Evolutionary conservation across 2,329 filamentous ascomycete genomes (phyloP), one percentile per base, ranked within the genome.

Genomic region (Blumeria graminis): DNA sequence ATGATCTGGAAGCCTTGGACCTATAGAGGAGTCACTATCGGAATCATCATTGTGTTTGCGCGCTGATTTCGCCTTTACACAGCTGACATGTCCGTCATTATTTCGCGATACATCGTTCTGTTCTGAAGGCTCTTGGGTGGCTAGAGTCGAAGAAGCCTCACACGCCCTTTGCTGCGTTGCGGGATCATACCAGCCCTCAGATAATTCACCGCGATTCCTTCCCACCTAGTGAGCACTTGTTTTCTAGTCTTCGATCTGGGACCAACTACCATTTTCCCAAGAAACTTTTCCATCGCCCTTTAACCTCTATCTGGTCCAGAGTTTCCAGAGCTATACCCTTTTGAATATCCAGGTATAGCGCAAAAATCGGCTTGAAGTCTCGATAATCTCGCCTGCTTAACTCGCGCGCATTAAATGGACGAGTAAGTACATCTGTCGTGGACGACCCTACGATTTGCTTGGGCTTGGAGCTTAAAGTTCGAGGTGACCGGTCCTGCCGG

Each of bases 251-350:
- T 22, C n/a, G 10, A 22, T 41, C 36, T 4, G 13, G 10, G 13
- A 48, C 71, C 18, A 38, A 18, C 69, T 75, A 83, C 90, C 92
- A 98, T 73, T 88, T 90, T 3, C 77, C 74, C 11, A 90, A 68
- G 64, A 96, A 98, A 66, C 87, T 90, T 74, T 94, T 94, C 88
- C 90, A 98, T 56, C 90, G 74, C 1, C 89, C 88, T 61, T 76
- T 82, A 0, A 81, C 69, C 66, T 95, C 89, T n/a, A 77, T 75
- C 60, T 86, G 81, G 57, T 80, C 76, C 61, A 96, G 72, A 9
- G 77, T 75, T 16, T 80, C 74, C 1, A 93, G 71, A 56, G 82
- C 71, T 43, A 84, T 75, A 41, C 80, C 74, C 70, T 95, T 95
- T 68, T 96, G 90, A 36, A 94, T 77, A 62, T 89, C 84, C 32